Base-by-base conservation (phyloP, 2,329 filamentous ascomycete genomes). In the Curvularia lunata region DNA sequence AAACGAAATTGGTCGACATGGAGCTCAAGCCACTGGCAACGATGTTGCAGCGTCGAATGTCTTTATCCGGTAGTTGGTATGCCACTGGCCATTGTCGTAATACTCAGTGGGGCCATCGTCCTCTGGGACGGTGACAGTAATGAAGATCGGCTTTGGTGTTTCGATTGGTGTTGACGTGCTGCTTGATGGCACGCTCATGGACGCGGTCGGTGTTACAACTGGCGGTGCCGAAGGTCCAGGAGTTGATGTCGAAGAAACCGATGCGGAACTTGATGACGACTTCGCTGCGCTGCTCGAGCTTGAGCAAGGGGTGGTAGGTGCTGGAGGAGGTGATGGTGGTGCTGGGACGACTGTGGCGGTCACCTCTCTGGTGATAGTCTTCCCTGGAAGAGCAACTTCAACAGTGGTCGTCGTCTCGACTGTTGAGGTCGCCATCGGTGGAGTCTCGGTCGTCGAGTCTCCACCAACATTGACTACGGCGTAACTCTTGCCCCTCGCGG, bases 31-130 rank as follows among this genome's bases (percentile, higher is more conserved):
- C 38, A 32, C 32, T 9, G 34, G 46, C 41, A 25, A 49, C 28
- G 40, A 32, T 6, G 55, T 48, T 34, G 55, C n/a, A 1, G 48
- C 65, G 21, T 61, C 63, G 37, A 70, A 74, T 8, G 69, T 73
- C 60, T 78, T 77, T 58, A 78, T 61, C 0, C 68, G 64, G 59
- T 81, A 81, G 21, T 58, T 68, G 5, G 79, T 81, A 58, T 81
- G 78, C 78, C 79, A 81, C 65, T 78, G 63, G n/a, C 79, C 79
- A 50, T 79, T 66, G 55, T 81, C 79, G 55, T 81, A 81, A 68
- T 77, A 80, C 32, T 73, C 63, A 2, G 73, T 76, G 8, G 75
- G 67, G 8, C 55, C 66, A 7, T 62, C 59, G 9, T 64, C 56
- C 23, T 65, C 59, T 2, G 73, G 69, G 13, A 73, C 60, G 2